Evolutionary conservation across 345 rosid species (phyloP).

Genomic region (Firmiana major): DNA sequence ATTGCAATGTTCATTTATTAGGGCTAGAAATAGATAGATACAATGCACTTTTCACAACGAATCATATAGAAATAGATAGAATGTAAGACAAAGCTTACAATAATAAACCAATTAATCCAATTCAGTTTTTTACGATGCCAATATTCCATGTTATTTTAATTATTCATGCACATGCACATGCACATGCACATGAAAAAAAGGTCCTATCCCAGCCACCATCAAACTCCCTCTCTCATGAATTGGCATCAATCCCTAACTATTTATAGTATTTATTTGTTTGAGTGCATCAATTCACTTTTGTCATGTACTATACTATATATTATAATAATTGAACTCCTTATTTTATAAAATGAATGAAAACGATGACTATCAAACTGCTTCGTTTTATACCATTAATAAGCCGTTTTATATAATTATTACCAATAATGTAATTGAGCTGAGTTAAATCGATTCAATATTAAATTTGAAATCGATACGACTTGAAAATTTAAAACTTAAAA

Average conservation of each 20-base stretch:
- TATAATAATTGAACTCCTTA: not conserved
- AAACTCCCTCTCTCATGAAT: not conserved
- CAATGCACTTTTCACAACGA: not conserved
- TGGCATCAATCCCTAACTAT: constrained; percentile 4
- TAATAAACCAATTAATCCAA: not conserved
- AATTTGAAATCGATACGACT: no score
- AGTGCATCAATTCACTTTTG: not conserved
- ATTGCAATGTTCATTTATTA: not conserved
- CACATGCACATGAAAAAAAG: not conserved
- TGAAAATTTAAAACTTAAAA: no score
- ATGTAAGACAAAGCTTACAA: not conserved
- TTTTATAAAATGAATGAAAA: no score
- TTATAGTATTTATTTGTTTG: not conserved
- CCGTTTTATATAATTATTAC: no score
- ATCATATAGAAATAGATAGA: not conserved
- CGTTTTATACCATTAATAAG: not conserved
- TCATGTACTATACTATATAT: not conserved
- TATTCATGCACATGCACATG: not conserved
- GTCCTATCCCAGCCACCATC: not conserved
- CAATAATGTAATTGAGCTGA: no score
- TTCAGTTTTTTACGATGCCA: not conserved
- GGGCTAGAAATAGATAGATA: not conserved
- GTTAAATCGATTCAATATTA: no score
- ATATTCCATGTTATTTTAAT: not conserved
- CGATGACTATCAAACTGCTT: no score